Evolutionary conservation across 495 filamentous ascomycete species (phyloP).

Genomic region (Xylaria palmicola): DNA sequence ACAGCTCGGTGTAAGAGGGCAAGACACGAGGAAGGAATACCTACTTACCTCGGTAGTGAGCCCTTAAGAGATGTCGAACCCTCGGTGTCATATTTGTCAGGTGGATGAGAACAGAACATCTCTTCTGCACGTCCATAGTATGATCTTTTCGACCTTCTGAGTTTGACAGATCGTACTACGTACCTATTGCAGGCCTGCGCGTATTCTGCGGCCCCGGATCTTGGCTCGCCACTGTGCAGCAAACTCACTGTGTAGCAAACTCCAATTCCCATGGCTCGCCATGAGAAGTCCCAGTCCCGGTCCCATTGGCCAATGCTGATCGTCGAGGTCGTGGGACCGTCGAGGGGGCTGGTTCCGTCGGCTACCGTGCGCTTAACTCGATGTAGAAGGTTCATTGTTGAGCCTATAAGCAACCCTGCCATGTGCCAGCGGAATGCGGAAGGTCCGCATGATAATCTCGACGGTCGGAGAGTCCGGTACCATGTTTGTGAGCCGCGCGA

Average conservation of each 20-base stretch:
- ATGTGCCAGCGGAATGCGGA: slow-evolving; percentile 9
- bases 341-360: background rate
- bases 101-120: background rate
- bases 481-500: slow-evolving; percentile 11
- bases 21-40: background rate
- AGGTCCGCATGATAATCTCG: slow-evolving; percentile 8
- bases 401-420: slow-evolving; percentile 5
- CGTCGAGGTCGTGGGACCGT: background rate
- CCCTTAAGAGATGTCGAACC: background rate
- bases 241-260: no score
- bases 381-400: slow-evolving; percentile 13
- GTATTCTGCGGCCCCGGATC: slow-evolving; percentile 5
- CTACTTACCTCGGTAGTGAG: background rate
- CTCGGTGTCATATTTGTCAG: background rate
- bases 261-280: slow-evolving; percentile 1
- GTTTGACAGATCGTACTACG: background rate
- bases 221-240: slow-evolving; percentile 11
- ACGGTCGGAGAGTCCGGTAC: background rate
- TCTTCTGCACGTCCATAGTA: no score
- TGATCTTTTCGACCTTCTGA: background rate
- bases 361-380: slow-evolving; percentile 1
- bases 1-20: background rate
- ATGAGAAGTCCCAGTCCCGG: background rate
- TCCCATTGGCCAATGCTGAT: slow-evolving; percentile 9
- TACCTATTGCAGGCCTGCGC: no score